phyloP scores from a whole-genome alignment of 257 asterid species.

The Solanum verrucosum region DNA sequence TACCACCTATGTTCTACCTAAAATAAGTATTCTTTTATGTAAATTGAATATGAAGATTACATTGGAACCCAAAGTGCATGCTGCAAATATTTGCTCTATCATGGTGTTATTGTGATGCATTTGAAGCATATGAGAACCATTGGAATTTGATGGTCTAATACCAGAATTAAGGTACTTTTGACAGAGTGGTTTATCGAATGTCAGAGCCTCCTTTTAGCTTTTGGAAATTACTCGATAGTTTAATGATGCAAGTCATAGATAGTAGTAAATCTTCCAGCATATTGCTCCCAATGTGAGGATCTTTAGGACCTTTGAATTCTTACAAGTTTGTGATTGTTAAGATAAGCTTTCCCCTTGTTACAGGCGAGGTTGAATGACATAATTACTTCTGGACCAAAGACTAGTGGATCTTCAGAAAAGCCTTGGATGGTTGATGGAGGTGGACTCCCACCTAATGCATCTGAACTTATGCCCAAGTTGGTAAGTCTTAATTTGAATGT shows the following conservation, averaged over 20 bases:
- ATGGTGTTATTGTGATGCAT: not conserved
- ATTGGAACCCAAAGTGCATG: not conserved
- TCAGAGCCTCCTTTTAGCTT: not conserved
- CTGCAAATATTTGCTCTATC: not conserved
- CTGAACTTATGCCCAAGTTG: slow-evolving; percentile 20
- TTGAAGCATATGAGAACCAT: not conserved
- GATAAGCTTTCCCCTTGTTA: not conserved
- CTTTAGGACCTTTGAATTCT: not conserved
- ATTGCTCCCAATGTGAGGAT: not conserved
- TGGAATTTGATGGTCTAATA: not conserved
- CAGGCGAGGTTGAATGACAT: slow-evolving; percentile 20
- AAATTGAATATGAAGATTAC: not conserved
- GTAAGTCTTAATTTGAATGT: slow-evolving; percentile 2
- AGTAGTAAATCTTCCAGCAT: not conserved
- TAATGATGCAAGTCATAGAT: not conserved
- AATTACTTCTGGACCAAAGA: slow-evolving; percentile 12
- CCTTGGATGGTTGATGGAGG: slow-evolving; percentile 36
- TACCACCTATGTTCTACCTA: not conserved
- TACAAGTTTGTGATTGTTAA: not conserved
- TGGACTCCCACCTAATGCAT: slow-evolving; percentile 27
- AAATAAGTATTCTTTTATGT: not conserved
- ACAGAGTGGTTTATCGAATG: not conserved
- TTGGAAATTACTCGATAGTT: not conserved
- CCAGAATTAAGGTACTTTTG: not conserved
- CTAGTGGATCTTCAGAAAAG: slow-evolving; percentile 10